Evolutionary conservation across 2,329 filamentous ascomycete genomes (phyloP), one percentile per base, ranked within the genome.

Genomic region (Cytospora chrysosperma): DNA sequence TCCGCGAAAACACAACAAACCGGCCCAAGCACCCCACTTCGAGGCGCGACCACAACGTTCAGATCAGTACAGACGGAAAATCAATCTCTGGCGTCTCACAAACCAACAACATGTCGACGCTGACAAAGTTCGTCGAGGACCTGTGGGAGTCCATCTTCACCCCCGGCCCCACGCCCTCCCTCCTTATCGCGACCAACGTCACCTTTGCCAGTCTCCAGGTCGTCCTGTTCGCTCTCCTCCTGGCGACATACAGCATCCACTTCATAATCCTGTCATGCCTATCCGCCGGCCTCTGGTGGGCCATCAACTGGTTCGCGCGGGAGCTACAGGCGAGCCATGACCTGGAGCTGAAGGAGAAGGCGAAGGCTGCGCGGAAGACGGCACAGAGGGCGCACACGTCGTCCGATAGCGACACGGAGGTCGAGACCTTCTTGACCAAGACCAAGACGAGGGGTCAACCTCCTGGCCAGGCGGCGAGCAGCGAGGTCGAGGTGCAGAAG

Each of bases 131-230:
- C 76, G 72, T 96, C 67, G 82, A 87, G 72, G 86, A 93, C 69
- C 89, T 97, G 65, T 96, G 92, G 90, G 85, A 90, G 74, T 96
- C 92, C 73, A 88, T 98, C 81, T 97, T 98, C 83, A 95, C 90
- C 6, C 91, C 94, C 0, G 95, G 95, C 63, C 87, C 94, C 54
- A 97, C 93, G 0, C 92, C 92, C 17, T 91, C 91, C 55, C 87
- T 99, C 68, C 84, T 98, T 62, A 79, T 93, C 73, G 95, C 95
- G 65, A 96, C 95, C 64, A 98, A 99, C 78, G 87, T 83, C 73
- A 89, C 91, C 66, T 99, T 99, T 75, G 93, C 88, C 67, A 86
- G 87, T 50, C 88, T 99, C 21, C 95, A 98, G 76, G 65, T 90
- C 67, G 82, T 96, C 50, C 88, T 98, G 69, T 77, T 92, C 68